phyloP scores from a whole-genome alignment of 2,329 filamentous ascomycete genomes.

The Pseudopyricularia javanii region DNA sequence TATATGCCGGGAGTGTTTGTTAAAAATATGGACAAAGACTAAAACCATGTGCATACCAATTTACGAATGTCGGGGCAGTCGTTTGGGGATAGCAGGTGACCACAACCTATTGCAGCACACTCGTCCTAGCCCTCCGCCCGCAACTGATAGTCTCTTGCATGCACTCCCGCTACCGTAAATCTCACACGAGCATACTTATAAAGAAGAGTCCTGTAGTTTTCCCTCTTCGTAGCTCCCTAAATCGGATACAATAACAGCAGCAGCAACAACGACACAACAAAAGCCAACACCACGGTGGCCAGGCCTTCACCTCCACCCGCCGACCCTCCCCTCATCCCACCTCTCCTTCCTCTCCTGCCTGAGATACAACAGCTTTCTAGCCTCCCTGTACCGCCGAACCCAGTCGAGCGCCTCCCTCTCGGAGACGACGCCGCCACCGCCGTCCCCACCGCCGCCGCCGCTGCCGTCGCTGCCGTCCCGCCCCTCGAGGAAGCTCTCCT shows the following conservation, averaged over 20 bases:
- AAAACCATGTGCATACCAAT: too few species aligned
- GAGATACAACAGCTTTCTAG: slow-evolving; percentile 65
- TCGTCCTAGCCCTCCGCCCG: too few species aligned
- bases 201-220: not conserved
- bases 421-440: slow-evolving; percentile 35
- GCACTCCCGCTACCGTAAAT: too few species aligned
- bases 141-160: too few species aligned
- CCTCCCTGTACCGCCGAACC: slow-evolving; percentile 69
- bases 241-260: not conserved
- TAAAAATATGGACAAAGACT: too few species aligned
- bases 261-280: not conserved
- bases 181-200: too few species aligned
- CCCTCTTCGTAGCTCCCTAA: not conserved
- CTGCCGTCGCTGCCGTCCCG: slow-evolving; percentile 29
- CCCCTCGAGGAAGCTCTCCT: slow-evolving; percentile 73
- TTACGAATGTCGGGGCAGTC: too few species aligned
- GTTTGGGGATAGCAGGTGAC: too few species aligned
- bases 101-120: too few species aligned
- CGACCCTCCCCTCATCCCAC: slow-evolving; percentile 93
- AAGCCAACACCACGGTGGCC: too few species aligned
- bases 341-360: slow-evolving; percentile 78
- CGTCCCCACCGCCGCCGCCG: slow-evolving; percentile 37
- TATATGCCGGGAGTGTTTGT: too few species aligned
- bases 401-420: slow-evolving; percentile 82
- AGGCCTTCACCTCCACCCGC: slow-evolving; percentile 76